Evolutionary conservation across 371 early-diverging fungal species (phyloP), one percentile per base, ranked within the genome.

Genomic region (Apophysomyces trapeziformis): DNA sequence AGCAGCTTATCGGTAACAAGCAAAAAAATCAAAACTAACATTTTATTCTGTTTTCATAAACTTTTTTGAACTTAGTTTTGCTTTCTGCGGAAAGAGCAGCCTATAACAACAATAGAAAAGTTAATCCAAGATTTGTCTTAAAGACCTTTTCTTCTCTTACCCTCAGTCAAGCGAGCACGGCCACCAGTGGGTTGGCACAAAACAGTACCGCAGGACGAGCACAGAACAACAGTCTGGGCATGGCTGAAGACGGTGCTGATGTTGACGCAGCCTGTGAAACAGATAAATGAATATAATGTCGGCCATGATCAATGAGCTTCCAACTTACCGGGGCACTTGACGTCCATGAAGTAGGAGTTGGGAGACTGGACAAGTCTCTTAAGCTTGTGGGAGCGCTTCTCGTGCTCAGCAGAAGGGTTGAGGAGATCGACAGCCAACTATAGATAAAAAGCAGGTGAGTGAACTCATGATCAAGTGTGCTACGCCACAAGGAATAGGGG

Each of bases 341-440:
- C 98, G 78, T 99, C 98, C 98, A 99, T 99, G 87, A 99, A 99
- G 92, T 92, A 99, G 54, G 99, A 97, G 93, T 99, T 97, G 74
- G 98, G 96, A 75, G 90, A 90, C 87, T 96, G 98, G 72, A 99
- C 98, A 64, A 99, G 87, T 78, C 99, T 91, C 93, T 99, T 99
- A 70, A 96, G 93, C 92, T 99, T 99, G 95, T 98, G 96, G 79
- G 87, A 85, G 78, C 91, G 89, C 88, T 89, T 90, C 87, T 98
- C 94, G 81, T 90, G 88, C 78, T 95, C 94, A 78, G 89, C 89
- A 74, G 95, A 88, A 67, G 99, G 99, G 91, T 98, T 97, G 70
- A 98, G 92, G 82, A 99, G 94, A 88, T 99, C 99, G 78, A 96
- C 92, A 78, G 96, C 96, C 79, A 98, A 90, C 98, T 96, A 86